These are phyloP conservation scores for Ophiorrhiza pumila DNA, from an alignment of 257 asterid genomes.

Conservation along the genomic window DNA sequence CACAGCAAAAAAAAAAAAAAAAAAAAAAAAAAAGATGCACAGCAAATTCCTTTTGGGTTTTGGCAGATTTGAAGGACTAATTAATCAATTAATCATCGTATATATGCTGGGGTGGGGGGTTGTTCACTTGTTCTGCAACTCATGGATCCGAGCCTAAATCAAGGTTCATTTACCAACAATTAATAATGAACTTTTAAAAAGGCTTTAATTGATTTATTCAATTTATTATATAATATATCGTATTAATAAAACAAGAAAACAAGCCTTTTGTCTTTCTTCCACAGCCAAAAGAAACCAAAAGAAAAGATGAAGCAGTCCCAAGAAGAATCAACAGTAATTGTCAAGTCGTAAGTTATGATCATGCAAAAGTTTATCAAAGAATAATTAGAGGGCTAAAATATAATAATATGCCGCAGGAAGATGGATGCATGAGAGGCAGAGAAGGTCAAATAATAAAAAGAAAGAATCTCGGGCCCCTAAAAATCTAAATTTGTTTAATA, in stretches of 20 bases:
- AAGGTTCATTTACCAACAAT: constrained; percentile 1
- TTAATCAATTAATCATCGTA: constrained; percentile 12
- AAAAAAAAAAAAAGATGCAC: background rate
- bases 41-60: constrained; percentile 11
- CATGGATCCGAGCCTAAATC: constrained; percentile 23
- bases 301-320: background rate
- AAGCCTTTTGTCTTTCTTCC: constrained; percentile 5
- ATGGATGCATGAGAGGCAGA: constrained; percentile 2
- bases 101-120: too few relatives aligned
- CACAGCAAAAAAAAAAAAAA: background rate
- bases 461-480: constrained; percentile 65
- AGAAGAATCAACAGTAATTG: constrained; percentile 3
- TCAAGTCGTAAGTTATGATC: constrained; percentile 16
- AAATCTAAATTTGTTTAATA: constrained; percentile 16
- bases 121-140: constrained; percentile 10
- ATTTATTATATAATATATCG: background rate
- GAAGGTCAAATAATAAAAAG: constrained; percentile 38
- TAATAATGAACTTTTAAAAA: constrained; percentile 5
- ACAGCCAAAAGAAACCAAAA: background rate
- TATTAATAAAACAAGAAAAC: background rate
- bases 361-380: constrained; percentile 13
- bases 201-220: background rate
- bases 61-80: constrained; percentile 10
- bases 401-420: constrained; percentile 14
- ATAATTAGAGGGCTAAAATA: constrained; percentile 7